Percentiles rank a stretch among this genome's conserved stretches.
Evolutionary conservation across 2,329 filamentous ascomycete species (phyloP).

Genomic region (Apiospora marii): DNA sequence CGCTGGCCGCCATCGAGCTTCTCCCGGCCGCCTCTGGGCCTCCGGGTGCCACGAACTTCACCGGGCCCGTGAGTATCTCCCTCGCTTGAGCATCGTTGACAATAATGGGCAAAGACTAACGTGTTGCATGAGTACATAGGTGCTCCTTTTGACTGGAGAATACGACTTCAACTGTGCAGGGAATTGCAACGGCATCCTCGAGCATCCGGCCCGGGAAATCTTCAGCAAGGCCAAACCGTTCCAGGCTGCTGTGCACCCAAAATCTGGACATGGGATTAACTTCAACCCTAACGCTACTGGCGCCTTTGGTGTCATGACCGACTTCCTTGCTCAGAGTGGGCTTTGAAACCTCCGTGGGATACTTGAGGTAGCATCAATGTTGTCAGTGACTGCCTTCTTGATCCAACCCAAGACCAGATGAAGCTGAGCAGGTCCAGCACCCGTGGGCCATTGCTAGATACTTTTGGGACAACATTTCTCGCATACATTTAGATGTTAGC

Average conservation of each 20-base stretch:
- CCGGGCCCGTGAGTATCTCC: not conserved
- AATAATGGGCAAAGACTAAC: not conserved
- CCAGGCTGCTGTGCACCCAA: not conserved
- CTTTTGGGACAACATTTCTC: too few relatives aligned
- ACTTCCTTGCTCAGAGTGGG: not conserved
- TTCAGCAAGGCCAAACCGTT: not conserved
- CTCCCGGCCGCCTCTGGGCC: not conserved
- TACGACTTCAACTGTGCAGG: conserved; percentile 46
- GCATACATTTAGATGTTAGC: too few relatives aligned
- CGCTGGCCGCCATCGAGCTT: conserved; percentile 32
- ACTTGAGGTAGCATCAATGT: too few relatives aligned
- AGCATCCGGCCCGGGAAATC: not conserved
- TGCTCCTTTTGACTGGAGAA: conserved; percentile 35
- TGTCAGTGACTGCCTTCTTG: too few relatives aligned
- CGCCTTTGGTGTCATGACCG: not conserved
- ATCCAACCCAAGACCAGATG: too few relatives aligned
- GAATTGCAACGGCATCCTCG: conserved; percentile 41
- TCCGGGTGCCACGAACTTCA: not conserved
- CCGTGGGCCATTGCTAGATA: too few relatives aligned
- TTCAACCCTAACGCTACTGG: conserved; percentile 3
- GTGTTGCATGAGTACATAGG: not conserved
- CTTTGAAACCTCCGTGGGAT: not conserved
- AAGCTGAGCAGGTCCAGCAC: too few relatives aligned
- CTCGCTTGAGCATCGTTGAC: too few relatives aligned
- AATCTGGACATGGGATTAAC: not conserved